Evolutionary conservation across 371 early-diverging fungal species (phyloP), one percentile per base, ranked within the genome.

Genomic region (Apophysomyces trapeziformis): DNA sequence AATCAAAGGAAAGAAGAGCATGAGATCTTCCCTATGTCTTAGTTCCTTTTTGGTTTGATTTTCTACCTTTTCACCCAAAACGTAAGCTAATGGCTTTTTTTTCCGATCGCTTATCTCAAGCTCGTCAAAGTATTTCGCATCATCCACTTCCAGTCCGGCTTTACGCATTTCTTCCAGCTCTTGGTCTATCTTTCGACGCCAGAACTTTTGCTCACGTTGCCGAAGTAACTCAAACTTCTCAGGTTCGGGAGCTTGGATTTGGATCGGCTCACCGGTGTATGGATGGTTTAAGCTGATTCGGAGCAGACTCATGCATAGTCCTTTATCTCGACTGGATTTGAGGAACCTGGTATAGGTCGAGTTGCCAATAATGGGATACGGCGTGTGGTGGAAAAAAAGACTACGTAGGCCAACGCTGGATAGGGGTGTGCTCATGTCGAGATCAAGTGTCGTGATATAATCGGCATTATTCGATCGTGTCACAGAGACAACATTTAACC

Each of bases 331-430:
- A 68, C 87, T 87, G 43, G 86, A 76, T 57, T 82, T 76, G 26
- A 91, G 75, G 1, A 79, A 77, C 18, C 73, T 75, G 1, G 91
- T 80, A 54, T 80, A 81, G 16, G 71, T 79, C 12, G 87, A 88
- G 54, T 83, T 80, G 16, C 93, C 93, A 5, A 89, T 83, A 18
- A 89, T 84, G 1, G 93, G 91, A 38, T 87, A 72, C 0, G 70
- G 54, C 2, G 81, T 68, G 39, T 74, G 69, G 26, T 76, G 68
- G 39, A 73, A 85, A 54, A 80, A 71, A 11, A 76, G 43, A 35
- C 81, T 72, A 36, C 87, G 75, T 12, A 85, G 57, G 11, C 75
- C 69, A 18, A 69, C 60, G 14, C 76, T 84, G 32, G 71, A 68
- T 8, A 68, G 57, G 1, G 84, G 83, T 7, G 83, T 74, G 7